Evolutionary conservation across 345 rosid genomes (phyloP), one percentile per base, ranked within the genome.

Genomic region (Aurinia saxatilis): DNA sequence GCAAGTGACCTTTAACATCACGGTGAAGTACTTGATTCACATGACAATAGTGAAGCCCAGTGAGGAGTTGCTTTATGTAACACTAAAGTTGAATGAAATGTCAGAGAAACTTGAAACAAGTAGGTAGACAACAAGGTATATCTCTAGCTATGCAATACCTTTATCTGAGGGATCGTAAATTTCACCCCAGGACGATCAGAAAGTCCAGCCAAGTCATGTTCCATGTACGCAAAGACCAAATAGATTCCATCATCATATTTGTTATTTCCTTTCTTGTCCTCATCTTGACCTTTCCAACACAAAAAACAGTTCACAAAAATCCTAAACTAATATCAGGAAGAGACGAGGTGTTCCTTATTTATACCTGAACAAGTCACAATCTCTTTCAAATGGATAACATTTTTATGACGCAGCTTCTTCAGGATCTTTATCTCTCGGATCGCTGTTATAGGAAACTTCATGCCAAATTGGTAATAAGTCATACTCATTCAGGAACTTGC

Each of bases 11-110:
- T 88, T 91, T 91, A 18, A 91, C 88, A 76, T 91, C 96, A 47
- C 96, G 84, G 71, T 91, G 98, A 72, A 91, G 95, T 19, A 90
- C 95, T 82, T 90, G 90, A 70, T 90, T 85, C 29, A 87, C 73
- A 68, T 90, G 97, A 66, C 95, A 91, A 63, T 88, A 91, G 65
- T 88, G 98, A 66, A 91, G 90, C 35, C 95, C 98, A 0, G 90
- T 84, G 75, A 91, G 75, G 25, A 91, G 82, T 75, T 91, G 98
- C 79, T 71, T 88, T 95, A 86, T 91, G 71, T 91, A 88, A 73
- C 96, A 91, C 98, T 21, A 1, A 29, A 21, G 50, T 50, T 0
- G 39, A 34, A 30, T 0, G 39, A 34, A 30, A 53, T 19, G 57
- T 52, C 40, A 51, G 40, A 39, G 4, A 40, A 15, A 53, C 4